Evolutionary conservation across 2,329 filamentous ascomycete species (phyloP), one percentile per base, ranked within the genome.

Genomic region (Emergomyces pasteurianus): DNA sequence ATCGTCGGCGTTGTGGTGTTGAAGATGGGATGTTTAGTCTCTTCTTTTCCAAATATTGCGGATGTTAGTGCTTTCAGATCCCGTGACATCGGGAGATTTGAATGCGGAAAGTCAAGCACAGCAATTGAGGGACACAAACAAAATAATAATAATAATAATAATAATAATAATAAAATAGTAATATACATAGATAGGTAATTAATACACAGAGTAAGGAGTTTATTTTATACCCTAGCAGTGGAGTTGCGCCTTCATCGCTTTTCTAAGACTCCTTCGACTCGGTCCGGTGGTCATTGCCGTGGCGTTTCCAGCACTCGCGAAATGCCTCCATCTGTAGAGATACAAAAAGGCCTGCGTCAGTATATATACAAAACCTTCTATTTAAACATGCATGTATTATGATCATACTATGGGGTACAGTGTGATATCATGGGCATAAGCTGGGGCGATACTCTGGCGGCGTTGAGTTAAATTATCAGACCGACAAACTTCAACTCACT

Each of bases 301-400:
- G 86, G 65, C 80, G 81, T 77, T 95, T 96, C 92, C 92, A 97
- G 75, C 92, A 97, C 68, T 87, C 83, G 69, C 86, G 86, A 72
- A 97, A 97, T 1, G 82, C 81, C 71, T 94, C 87, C 88, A 97
- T 95, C 92, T 97, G 67, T 36, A 60, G 52, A 36, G 26, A 55
- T 40, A 38, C 10, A 28, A 43, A 40, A 2, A 26, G 21, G 9
- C 5, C 38, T 28, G 26, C 18, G 23, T 57, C 38, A 57, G 54
- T 23, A 38, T 46, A 9, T 57, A 31, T 43, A 50, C 31, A 36
- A 7, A 36, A 8, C 49, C 28, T 31, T 8, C 26, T 31, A n/a
- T 14, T n/a, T 26, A 28, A 23, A 23, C 12, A 26, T 47, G 21
- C 28, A 34, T 52, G 8, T 34, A 6, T 31, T 31, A 52, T 34